Percentiles rank a stretch among this genome's conserved stretches.
Evolutionary conservation across 768 basidiomycete species (phyloP).

Genomic region (Lentinula raphanica): DNA sequence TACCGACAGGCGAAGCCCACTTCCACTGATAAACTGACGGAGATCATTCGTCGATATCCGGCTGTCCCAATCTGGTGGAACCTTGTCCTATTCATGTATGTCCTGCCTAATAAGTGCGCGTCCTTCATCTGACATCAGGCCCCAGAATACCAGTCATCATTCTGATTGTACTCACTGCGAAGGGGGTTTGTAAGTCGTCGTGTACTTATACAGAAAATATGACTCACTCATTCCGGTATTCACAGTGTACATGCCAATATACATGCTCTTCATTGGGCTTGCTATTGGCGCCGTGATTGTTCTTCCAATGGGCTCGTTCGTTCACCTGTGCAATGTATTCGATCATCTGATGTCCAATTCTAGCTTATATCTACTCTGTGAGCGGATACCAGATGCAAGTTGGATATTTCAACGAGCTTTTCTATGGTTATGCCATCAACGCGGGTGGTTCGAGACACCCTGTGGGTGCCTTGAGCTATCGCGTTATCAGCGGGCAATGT

Average conservation of each 20-base stretch:
- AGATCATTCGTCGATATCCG: constrained; percentile 20
- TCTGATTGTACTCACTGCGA: constrained; percentile 15
- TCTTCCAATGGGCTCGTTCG: background rate
- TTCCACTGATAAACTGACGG: constrained; percentile 16
- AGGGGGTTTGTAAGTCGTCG: constrained; percentile 10
- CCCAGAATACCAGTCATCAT: constrained; percentile 13
- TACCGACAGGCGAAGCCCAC: constrained; percentile 6
- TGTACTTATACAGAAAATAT: background rate
- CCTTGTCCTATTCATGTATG: constrained; percentile 14
- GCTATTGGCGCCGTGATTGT: constrained; percentile 18
- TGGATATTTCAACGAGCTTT: constrained; percentile 22
- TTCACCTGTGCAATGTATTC: background rate
- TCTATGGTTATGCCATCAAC: constrained; percentile 21
- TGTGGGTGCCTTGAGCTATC: constrained; percentile 18
- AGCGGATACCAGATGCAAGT: constrained; percentile 15
- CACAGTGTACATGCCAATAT: constrained; percentile 17
- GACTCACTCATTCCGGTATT: background rate
- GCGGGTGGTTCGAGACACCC: constrained; percentile 21
- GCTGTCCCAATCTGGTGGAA: constrained; percentile 22
- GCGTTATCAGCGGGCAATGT: constrained; percentile 21
- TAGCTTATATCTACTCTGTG: constrained; percentile 19
- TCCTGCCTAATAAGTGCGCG: too few relatives aligned
- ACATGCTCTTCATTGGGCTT: constrained; percentile 20
- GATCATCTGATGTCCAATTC: background rate
- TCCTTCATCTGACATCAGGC: too few relatives aligned